Percentiles rank a stretch among this genome's conserved stretches.
phyloP scores from a whole-genome alignment of 495 filamentous ascomycete species.

The Xylaria acuta region DNA sequence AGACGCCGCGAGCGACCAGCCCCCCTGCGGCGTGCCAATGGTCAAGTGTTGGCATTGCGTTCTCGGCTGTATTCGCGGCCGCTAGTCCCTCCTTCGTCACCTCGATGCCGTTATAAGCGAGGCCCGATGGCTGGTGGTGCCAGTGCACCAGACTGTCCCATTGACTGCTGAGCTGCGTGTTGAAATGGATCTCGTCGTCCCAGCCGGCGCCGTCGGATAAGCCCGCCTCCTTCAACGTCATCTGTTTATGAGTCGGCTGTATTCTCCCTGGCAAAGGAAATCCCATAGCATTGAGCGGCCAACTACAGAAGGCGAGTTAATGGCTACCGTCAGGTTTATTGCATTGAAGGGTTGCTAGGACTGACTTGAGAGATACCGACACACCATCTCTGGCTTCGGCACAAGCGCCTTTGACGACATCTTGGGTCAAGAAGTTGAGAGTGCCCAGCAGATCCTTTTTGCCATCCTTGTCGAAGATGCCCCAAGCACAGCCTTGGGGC shows the following conservation, averaged over 20 bases:
- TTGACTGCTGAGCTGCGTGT: conserved; percentile 77
- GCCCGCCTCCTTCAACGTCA: conserved; percentile 49
- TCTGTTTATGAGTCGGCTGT: conserved; percentile 56
- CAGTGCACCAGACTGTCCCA: conserved; percentile 80
- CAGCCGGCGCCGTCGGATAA: conserved; percentile 42
- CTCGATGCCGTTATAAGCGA: conserved; percentile 61
- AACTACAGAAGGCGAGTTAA: conserved; percentile 38
- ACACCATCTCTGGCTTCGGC: conserved; percentile 61
- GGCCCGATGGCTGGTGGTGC: conserved; percentile 52
- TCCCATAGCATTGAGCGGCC: conserved; percentile 53
- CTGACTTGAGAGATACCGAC: conserved; percentile 66
- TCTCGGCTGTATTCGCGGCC: conserved; percentile 34
- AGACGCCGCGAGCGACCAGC: conserved; percentile 62
- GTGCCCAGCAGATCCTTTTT: conserved; percentile 65
- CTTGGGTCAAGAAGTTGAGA: conserved; percentile 64
- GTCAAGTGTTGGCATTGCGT: conserved; percentile 46
- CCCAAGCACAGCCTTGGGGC: conserved; percentile 71
- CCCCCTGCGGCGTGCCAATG: conserved; percentile 55
- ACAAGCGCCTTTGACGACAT: conserved; percentile 57
- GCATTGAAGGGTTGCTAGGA: conserved; percentile 28
- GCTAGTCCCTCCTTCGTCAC: conserved; percentile 41
- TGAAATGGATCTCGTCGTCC: conserved; percentile 68
- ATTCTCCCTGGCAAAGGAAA: conserved; percentile 60
- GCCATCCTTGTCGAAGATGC: conserved; percentile 67
- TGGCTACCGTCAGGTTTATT: conserved; percentile 17